Evolutionary conservation across 495 filamentous ascomycete species (phyloP).

Genomic region (Neurospora sp.): DNA sequence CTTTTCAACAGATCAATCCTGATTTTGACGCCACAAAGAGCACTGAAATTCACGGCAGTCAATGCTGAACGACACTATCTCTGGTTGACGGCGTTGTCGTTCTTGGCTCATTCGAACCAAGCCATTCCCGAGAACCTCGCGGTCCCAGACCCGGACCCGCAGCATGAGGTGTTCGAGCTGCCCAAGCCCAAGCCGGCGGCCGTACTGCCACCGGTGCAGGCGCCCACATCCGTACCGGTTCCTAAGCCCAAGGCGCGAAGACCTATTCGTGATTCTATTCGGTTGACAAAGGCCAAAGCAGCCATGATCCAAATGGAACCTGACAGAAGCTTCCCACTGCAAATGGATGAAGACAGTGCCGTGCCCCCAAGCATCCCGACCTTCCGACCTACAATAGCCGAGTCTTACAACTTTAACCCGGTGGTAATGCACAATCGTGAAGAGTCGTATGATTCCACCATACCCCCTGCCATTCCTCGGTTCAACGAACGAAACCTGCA

Average conservation of each 20-base stretch:
- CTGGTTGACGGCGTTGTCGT: slow-evolving; percentile 89
- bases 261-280: slow-evolving; percentile 81
- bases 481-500: slow-evolving; percentile 47
- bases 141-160: slow-evolving; percentile 42
- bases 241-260: slow-evolving; percentile 31
- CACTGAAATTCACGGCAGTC: slow-evolving; percentile 87
- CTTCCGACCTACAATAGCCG: slow-evolving; percentile 14
- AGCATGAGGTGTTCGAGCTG: slow-evolving; percentile 36
- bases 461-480: slow-evolving; percentile 70
- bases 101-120: slow-evolving; percentile 76
- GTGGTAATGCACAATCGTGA: slow-evolving; percentile 20
- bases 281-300: slow-evolving; percentile 72
- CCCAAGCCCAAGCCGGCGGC: slow-evolving; percentile 24
- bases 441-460: slow-evolving; percentile 44
- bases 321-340: slow-evolving; percentile 7
- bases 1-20: slow-evolving; percentile 91
- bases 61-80: slow-evolving; percentile 82
- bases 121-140: slow-evolving; percentile 58
- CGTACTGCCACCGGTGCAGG: not conserved
- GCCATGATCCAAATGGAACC: slow-evolving; percentile 30
- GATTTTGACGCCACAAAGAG: slow-evolving; percentile 84
- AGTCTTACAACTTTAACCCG: slow-evolving; percentile 4
- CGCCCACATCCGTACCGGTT: slow-evolving; percentile 3
- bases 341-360: slow-evolving; percentile 12
- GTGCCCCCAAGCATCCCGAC: slow-evolving; percentile 17